phyloP scores from a whole-genome alignment of 371 early-diverging fungal genomes.

The Quaeritorhiza haematococci region DNA sequence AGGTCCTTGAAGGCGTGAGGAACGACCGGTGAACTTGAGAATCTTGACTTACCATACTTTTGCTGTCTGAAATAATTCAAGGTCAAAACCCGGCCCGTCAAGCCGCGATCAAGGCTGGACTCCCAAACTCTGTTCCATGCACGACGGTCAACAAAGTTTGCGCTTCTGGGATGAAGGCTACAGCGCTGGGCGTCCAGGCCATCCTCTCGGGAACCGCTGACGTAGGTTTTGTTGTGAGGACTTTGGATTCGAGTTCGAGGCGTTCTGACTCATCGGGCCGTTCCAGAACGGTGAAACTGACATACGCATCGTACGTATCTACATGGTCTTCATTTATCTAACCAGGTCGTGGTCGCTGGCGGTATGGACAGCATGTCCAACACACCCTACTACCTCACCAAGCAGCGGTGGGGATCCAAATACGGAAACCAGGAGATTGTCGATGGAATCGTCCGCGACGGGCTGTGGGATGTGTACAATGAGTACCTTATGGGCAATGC shows the following conservation, averaged over 20 bases:
- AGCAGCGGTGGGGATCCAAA: constrained; percentile 61
- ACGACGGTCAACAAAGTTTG: constrained; percentile 98
- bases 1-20: constrained; percentile 77
- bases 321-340: too few relatives aligned
- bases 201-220: constrained; percentile 73
- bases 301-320: too few relatives aligned
- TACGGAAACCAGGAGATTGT: constrained; percentile 80
- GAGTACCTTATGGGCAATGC: constrained; percentile 88
- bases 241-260: too few relatives aligned
- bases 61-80: not conserved
- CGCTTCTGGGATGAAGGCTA: constrained; percentile 93
- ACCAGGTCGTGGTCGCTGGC: constrained; percentile 90
- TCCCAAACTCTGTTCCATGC: constrained; percentile 65
- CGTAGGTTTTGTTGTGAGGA: constrained; percentile 1
- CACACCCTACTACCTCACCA: constrained; percentile 76
- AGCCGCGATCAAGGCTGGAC: constrained; percentile 86
- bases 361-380: constrained; percentile 98
- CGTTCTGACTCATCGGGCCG: too few relatives aligned
- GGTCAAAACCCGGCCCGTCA: constrained; percentile 97
- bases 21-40: too few relatives aligned
- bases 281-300: too few relatives aligned
- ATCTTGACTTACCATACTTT: not conserved
- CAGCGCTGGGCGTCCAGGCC: constrained; percentile 77
- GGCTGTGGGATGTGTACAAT: constrained; percentile 88
- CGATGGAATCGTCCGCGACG: constrained; percentile 90